Evolutionary conservation across 2,329 filamentous ascomycete species (phyloP).

Genomic region (Ilyonectria mors-panacis): DNA sequence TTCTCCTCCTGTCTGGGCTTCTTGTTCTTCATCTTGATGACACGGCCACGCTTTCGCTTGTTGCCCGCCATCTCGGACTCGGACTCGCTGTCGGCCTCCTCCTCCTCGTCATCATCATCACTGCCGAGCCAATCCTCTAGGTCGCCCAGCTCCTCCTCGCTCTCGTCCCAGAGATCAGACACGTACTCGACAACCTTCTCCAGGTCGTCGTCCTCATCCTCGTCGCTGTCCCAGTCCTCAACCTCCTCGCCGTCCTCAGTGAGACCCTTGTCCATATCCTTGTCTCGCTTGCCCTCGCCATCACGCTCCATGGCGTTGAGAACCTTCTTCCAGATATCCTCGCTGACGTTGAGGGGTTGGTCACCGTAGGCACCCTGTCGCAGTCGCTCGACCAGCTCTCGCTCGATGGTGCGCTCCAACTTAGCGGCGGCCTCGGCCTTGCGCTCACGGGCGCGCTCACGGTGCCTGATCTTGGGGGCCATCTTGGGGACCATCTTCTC

Average conservation of each 20-base stretch:
- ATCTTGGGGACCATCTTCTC: slow-evolving; percentile 91
- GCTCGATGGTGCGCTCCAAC: slow-evolving; percentile 95
- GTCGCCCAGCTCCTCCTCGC: slow-evolving; percentile 83
- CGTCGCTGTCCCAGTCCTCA: slow-evolving; percentile 77
- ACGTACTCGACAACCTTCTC: slow-evolving; percentile 92
- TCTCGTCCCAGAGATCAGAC: slow-evolving; percentile 89
- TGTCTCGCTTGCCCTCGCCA: slow-evolving; percentile 85
- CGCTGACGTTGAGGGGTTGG: slow-evolving; percentile 93
- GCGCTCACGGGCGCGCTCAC: slow-evolving; percentile 82
- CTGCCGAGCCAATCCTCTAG: slow-evolving; percentile 95
- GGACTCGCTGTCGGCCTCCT: slow-evolving; percentile 70
- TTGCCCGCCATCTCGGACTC: slow-evolving; percentile 70
- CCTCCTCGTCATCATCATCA: slow-evolving; percentile 71
- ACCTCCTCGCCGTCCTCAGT: slow-evolving; percentile 81
- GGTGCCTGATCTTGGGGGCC: slow-evolving; percentile 88
- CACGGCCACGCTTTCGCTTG: slow-evolving; percentile 67
- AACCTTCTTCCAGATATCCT: slow-evolving; percentile 97
- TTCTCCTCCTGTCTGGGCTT: slow-evolving; percentile 75
- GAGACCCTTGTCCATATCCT: slow-evolving; percentile 90
- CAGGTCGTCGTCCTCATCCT: slow-evolving; percentile 79
- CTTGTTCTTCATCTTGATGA: slow-evolving; percentile 63
- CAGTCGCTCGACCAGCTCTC: slow-evolving; percentile 92
- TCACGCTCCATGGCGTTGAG: slow-evolving; percentile 90
- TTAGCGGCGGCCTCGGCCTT: slow-evolving; percentile 89
- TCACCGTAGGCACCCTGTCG: slow-evolving; percentile 95